Evolutionary conservation across 345 rosid species (phyloP).

Genomic region (Erodium maritimum): DNA sequence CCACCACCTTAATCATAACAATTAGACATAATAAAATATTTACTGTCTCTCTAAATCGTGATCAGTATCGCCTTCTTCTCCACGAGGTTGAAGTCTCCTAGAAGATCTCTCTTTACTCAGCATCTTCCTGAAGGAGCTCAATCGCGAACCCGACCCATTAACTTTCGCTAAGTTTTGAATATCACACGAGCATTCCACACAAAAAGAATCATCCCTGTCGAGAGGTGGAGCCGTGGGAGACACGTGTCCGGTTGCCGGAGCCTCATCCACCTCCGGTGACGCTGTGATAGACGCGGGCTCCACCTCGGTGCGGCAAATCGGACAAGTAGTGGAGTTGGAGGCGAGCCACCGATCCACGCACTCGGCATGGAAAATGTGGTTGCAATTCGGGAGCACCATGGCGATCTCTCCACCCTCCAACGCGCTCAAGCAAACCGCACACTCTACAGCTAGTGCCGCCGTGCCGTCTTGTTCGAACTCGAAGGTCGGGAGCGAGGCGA

Average conservation of each 20-base stretch:
- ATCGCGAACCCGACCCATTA: constrained; percentile 14
- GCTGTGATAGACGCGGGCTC: constrained; percentile 43
- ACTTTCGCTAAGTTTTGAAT: constrained; percentile 15
- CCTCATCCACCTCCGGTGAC: constrained; percentile 30
- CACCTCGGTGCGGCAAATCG: constrained; percentile 66
- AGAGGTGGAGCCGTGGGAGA: constrained; percentile 19
- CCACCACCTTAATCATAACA: no score
- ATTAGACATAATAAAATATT: no score
- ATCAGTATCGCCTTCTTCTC: constrained; percentile 16
- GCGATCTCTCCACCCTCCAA: constrained; percentile 56
- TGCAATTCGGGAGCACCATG: constrained; percentile 57
- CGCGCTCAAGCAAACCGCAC: constrained; percentile 57
- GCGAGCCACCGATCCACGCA: constrained; percentile 66
- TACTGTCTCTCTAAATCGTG: constrained; percentile 36
- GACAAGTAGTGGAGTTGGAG: constrained; percentile 45
- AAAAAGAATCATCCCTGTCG: constrained; percentile 2
- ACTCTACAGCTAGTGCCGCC: constrained; percentile 19
- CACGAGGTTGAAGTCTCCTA: constrained; percentile 20
- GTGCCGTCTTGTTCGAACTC: constrained; percentile 14
- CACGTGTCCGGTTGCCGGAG: constrained; percentile 12
- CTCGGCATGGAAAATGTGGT: constrained; percentile 54
- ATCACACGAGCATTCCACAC: constrained; percentile 14
- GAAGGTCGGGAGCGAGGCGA: constrained; percentile 45
- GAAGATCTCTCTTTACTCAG: constrained; percentile 33
- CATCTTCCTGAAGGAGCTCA: constrained; percentile 37